A percentile compares a stretch with the other conserved stretches of the same genome.
Conservation (phyloP, 305 asterid genomes). For the Nicotiana rustica region DNA sequence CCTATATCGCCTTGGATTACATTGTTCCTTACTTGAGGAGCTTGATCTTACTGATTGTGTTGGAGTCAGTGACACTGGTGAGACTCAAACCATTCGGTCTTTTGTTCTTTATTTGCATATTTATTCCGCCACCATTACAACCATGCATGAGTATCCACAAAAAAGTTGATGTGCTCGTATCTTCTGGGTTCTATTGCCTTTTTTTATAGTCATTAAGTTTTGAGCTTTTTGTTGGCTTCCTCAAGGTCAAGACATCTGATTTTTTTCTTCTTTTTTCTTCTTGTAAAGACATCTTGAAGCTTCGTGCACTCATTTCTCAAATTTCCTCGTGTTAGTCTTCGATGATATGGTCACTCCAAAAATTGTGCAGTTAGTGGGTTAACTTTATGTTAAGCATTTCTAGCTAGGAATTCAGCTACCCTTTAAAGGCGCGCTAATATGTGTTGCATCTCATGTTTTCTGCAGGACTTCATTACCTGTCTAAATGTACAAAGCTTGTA, state of each 20-base stretch:
- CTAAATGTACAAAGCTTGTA: conserved; percentile 60
- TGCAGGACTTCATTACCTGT: conserved; percentile 67
- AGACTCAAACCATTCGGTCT: conserved; percentile 28
- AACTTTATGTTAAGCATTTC: neutral
- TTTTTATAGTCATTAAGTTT: neutral
- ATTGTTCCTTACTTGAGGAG: conserved; percentile 61
- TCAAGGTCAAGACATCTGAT: conserved; percentile 25
- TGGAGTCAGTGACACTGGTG: conserved; percentile 70
- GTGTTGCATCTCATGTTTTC: conserved; percentile 31
- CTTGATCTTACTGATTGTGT: conserved; percentile 80
- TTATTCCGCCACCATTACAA: neutral
- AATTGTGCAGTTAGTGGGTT: conserved; percentile 10
- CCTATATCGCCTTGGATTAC: conserved; percentile 58
- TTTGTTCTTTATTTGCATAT: conserved; percentile 11
- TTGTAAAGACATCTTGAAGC: neutral
- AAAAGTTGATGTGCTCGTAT: neutral
- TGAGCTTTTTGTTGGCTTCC: conserved; percentile 15
- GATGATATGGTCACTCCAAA: neutral
- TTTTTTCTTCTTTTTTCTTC: neutral
- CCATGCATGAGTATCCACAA: neutral
- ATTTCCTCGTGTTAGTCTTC: neutral
- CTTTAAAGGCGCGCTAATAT: neutral
- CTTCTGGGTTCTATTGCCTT: conserved; percentile 20
- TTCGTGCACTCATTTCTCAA: neutral
- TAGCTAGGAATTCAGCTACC: neutral